Percentiles rank a stretch among this genome's conserved stretches.
These are phyloP conservation scores for Nakazawaea ernobii DNA, from an alignment of 805 yeast genomes.

Conservation along the genomic window DNA sequence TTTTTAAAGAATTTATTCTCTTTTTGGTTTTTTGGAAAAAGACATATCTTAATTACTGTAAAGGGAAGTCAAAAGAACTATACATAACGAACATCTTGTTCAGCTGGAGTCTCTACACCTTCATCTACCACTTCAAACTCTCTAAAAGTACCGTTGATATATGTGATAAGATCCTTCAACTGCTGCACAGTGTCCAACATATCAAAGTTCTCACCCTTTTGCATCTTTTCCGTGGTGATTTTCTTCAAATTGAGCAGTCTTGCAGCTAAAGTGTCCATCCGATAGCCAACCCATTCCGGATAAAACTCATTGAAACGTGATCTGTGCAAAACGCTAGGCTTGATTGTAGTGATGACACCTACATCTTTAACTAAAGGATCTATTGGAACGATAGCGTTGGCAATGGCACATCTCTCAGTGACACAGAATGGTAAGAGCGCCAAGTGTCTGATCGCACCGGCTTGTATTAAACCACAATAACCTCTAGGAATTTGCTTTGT, in stretches of 20 bases:
- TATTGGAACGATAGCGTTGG: constrained; percentile 25
- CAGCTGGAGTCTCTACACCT: constrained; percentile 6
- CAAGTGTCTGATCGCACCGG: constrained; percentile 21
- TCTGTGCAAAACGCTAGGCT: constrained; percentile 22
- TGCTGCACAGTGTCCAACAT: constrained; percentile 24
- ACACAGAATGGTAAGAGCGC: constrained; percentile 21
- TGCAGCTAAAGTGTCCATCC: constrained; percentile 20
- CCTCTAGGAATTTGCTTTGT: constrained; percentile 21
- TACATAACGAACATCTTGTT: constrained; percentile 1
- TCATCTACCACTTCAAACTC: constrained; percentile 26
- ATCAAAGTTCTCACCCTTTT: constrained; percentile 22
- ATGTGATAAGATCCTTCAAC: constrained; percentile 19
- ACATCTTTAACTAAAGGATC: constrained; percentile 25
- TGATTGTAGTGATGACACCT: constrained; percentile 26
- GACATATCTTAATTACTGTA: no score
- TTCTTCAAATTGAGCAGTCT: constrained; percentile 18
- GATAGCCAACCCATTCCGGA: constrained; percentile 23
- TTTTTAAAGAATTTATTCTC: no score
- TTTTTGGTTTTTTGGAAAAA: no score
- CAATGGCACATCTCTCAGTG: constrained; percentile 26
- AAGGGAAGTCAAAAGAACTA: neutral
- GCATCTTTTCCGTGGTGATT: constrained; percentile 14
- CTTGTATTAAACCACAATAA: constrained; percentile 20
- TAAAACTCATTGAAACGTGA: constrained; percentile 25
- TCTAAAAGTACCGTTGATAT: constrained; percentile 26